Evolutionary conservation across 306 rosid species (phyloP).

Genomic region (Echinosophora koreensis): DNA sequence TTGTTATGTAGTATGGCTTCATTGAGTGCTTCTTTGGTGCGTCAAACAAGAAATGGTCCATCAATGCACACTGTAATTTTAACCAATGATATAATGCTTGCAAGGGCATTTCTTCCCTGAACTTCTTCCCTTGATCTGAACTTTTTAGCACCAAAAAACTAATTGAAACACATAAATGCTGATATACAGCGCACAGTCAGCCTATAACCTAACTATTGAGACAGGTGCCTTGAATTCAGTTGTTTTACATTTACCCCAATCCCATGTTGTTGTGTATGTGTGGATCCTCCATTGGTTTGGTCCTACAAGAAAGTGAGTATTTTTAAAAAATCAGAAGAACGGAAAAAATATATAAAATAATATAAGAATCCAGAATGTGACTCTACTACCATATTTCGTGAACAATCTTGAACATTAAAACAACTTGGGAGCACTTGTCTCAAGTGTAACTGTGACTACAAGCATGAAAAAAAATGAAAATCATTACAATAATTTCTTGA

Average conservation of each 20-base stretch:
- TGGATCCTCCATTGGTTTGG: conserved; percentile 48
- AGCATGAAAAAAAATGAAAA: conserved; percentile 27
- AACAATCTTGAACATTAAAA: conserved; percentile 49
- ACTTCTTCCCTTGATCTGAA: too few species aligned
- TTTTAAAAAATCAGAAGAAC: too few species aligned
- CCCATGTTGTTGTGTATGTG: conserved; percentile 50
- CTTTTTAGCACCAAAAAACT: too few species aligned
- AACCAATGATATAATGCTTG: too few species aligned
- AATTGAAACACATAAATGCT: conserved; percentile 8
- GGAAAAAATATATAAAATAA: too few species aligned
- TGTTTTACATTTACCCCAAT: conserved; percentile 45
- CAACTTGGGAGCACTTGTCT: conserved; percentile 39
- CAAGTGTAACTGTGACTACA: conserved; percentile 59
- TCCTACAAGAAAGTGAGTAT: conserved; percentile 54
- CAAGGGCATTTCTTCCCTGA: too few species aligned
- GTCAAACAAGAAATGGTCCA: too few species aligned
- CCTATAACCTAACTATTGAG: conserved; percentile 34
- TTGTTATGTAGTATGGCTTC: too few species aligned
- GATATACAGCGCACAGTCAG: conserved; percentile 10
- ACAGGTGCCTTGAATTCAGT: conserved; percentile 42
- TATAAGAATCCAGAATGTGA: too few species aligned
- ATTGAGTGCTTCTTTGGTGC: too few species aligned
- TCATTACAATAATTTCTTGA: background rate
- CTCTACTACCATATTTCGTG: conserved; percentile 48
- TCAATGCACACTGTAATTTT: too few species aligned